phyloP scores from a whole-genome alignment of 2,329 filamentous ascomycete genomes.

The Penicillium sp. region DNA sequence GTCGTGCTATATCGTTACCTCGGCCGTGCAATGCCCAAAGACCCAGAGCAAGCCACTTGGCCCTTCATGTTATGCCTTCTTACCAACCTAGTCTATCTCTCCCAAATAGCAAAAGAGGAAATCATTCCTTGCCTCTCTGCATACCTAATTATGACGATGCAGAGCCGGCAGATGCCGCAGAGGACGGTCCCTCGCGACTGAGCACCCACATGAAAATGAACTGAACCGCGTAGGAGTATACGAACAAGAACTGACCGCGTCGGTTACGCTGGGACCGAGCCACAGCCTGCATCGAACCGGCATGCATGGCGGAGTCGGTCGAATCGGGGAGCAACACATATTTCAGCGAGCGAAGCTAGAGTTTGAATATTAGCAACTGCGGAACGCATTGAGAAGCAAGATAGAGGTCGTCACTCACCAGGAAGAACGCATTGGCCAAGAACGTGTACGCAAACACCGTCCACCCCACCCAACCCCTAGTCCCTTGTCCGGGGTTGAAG shows the following conservation, averaged over 20 bases:
- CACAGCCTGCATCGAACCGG: constrained; percentile 64
- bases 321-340: constrained; percentile 92
- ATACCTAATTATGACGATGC: constrained; percentile 5
- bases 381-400: neutral
- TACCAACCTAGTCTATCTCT: constrained; percentile 14
- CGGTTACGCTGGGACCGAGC: constrained; percentile 82
- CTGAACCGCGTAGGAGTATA: constrained; percentile 93
- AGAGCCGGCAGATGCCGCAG: constrained; percentile 21
- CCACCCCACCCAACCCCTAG: constrained; percentile 87
- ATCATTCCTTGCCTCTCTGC: neutral
- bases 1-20: constrained; percentile 28
- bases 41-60: constrained; percentile 9
- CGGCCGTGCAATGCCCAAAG: constrained; percentile 6
- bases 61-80: constrained; percentile 7
- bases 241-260: constrained; percentile 86
- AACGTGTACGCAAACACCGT: constrained; percentile 87
- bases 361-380: neutral
- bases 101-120: constrained; percentile 3
- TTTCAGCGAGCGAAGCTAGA: constrained; percentile 84
- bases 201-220: constrained; percentile 90
- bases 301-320: constrained; percentile 61
- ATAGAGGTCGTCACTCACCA: constrained; percentile 58
- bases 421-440: constrained; percentile 87
- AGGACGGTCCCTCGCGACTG: constrained; percentile 51
- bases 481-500: constrained; percentile 73